Base-by-base conservation (phyloP, 225 moss, liverwort and hornwort species). In the Thuidium tamariscinum region DNA sequence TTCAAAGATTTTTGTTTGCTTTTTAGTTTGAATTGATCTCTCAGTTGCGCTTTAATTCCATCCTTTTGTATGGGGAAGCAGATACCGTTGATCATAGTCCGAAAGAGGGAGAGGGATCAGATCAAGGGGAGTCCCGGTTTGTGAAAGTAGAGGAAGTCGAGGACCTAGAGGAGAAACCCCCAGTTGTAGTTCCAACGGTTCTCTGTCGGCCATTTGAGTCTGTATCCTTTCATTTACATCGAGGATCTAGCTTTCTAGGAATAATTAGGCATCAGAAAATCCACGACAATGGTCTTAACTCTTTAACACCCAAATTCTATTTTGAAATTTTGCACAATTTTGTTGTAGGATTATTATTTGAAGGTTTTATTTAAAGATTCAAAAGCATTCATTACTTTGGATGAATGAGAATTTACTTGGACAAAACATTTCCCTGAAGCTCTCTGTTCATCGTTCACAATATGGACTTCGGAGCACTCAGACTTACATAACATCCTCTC, bases 161-260 rank as follows among this genome's bases (percentile, higher is more conserved):
- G 67, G 92, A 91, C 57, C 85, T 87, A 55, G 92, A 89, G 79
- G 92, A 92, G 89, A 93, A 91, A 81, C 85, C 92, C 68, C 90
- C 93, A 72, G 88, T 85, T 82, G 65, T 67, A 55, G 83, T 91
- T 65, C 87, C 93, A 71, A 91, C 92, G 62, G 89, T 97, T 65
- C 83, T 93, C 65, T 92, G 90, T 74, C 87, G 95, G 88, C 90
- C 89, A 68, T 91, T 94, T 89, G 95, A 96, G 71, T 90, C 95
- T 80, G 97, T 97, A 97, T 97, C 97, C 97, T 93, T 88, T 82
- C 74, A 82, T 80, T 73, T 54, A 78, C 74, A 34, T 61, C n/a
- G 55, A 79, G 84, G 56, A 73, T 74, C 29, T 79, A 39, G 61
- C 56, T 70, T 85, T 74, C 56, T 62, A 71, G 60, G 46, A 72